Percentiles rank a stretch among this genome's conserved stretches.
Conservation (phyloP, 495 filamentous ascomycete species). For the Hyaloscypha variabilis region DNA sequence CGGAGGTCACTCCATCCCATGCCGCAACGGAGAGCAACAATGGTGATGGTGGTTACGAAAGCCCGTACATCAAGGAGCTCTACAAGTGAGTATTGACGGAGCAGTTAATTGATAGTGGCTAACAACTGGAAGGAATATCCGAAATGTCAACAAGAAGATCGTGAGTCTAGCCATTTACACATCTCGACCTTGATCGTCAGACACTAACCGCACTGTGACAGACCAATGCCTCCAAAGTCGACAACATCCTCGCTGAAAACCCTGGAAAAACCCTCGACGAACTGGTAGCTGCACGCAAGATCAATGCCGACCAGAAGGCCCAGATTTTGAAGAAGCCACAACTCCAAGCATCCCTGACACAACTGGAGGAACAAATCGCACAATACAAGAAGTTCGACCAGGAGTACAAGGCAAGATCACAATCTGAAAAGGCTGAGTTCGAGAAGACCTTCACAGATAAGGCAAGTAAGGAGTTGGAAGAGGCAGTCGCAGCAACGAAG, state of each 20-base stretch:
- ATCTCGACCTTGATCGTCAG: neutral
- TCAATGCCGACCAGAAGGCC: constrained; percentile 91
- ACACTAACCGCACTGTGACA: constrained; percentile 37
- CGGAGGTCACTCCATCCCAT: constrained; percentile 40
- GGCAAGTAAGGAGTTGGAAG: constrained; percentile 66
- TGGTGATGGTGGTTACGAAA: constrained; percentile 64
- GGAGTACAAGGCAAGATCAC: constrained; percentile 70
- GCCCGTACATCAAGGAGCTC: constrained; percentile 78
- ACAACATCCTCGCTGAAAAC: constrained; percentile 76
- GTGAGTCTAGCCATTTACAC: constrained; percentile 50
- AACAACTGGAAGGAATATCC: constrained; percentile 67
- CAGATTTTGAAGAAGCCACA: constrained; percentile 88
- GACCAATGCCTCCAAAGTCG: constrained; percentile 78
- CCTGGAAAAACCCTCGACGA: constrained; percentile 76
- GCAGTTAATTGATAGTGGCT: constrained; percentile 16
- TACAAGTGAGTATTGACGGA: constrained; percentile 67
- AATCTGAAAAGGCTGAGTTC: constrained; percentile 70
- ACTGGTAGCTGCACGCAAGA: constrained; percentile 78
- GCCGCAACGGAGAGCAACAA: constrained; percentile 41
- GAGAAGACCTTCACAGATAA: constrained; percentile 72
- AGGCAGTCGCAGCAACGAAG: constrained; percentile 61
- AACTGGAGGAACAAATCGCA: constrained; percentile 81
- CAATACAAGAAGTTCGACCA: constrained; percentile 82
- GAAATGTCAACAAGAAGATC: constrained; percentile 86
- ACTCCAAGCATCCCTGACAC: constrained; percentile 70